These are phyloP conservation scores for Fusarium neocosmosporiellum DNA, from an alignment of 2,329 filamentous ascomycete genomes.

Conservation along the genomic window DNA sequence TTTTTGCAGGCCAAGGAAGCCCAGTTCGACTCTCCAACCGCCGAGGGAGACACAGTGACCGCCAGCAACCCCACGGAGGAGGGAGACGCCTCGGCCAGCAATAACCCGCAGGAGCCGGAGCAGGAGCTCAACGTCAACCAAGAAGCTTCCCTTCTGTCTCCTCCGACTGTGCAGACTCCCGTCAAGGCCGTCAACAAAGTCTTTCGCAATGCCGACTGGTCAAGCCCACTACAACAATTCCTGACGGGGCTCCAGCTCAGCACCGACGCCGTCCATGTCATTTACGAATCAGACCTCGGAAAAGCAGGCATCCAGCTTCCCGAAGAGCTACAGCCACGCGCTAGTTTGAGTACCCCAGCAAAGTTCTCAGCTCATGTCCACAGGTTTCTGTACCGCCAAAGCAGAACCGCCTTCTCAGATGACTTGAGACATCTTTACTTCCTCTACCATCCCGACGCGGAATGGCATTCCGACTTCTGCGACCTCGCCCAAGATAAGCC, in stretches of 20 bases:
- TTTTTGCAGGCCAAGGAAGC: slow-evolving; percentile 20
- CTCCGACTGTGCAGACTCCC: slow-evolving; percentile 23
- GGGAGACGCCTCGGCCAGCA: slow-evolving; percentile 4
- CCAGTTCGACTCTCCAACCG: slow-evolving; percentile 11
- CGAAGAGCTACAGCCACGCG: slow-evolving; percentile 24
- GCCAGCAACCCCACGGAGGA: not conserved
- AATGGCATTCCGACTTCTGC: slow-evolving; percentile 30
- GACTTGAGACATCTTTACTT: slow-evolving; percentile 20
- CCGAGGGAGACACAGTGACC: slow-evolving; percentile 4
- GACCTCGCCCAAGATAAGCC: slow-evolving; percentile 28
- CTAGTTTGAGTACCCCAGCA: slow-evolving; percentile 17
- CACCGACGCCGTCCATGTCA: slow-evolving; percentile 13
- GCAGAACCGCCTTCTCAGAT: slow-evolving; percentile 23
- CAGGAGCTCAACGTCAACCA: not conserved
- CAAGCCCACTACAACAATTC: slow-evolving; percentile 27
- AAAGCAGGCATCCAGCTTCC: slow-evolving; percentile 27
- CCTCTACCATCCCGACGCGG: slow-evolving; percentile 28
- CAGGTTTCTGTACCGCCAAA: slow-evolving; percentile 23
- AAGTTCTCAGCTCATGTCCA: slow-evolving; percentile 27
- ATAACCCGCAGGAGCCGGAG: slow-evolving; percentile 3
- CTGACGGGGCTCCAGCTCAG: slow-evolving; percentile 26
- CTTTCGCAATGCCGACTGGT: slow-evolving; percentile 28
- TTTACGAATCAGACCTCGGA: slow-evolving; percentile 27
- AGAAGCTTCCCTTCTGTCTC: not conserved
- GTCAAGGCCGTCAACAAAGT: slow-evolving; percentile 23